Base-by-base conservation (phyloP, 495 filamentous ascomycete genomes). In the Podospora tetraspora region DNA sequence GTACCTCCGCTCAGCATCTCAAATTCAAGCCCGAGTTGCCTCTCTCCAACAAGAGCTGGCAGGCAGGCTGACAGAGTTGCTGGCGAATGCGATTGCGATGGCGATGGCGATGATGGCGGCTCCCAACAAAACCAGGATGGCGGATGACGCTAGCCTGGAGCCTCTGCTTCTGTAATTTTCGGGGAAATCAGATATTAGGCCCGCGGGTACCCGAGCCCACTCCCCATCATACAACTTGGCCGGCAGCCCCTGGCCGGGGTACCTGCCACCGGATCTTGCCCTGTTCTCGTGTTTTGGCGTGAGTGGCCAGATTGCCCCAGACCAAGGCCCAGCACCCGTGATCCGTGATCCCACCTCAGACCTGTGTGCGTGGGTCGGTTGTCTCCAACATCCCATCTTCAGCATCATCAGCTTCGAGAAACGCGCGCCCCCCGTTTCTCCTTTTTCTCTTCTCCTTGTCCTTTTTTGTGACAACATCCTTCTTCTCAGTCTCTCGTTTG, bases 401-500 rank as follows among this genome's bases (percentile, higher is more conserved):
- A 61, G 30, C 58, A 66, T 66, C 64, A 43, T 43, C 34, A 43
- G 34, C 34, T 43, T 61, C 57, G 64, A 56, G 60, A 58, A 61
- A 63, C 59, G 29, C 66, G 66, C 66, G n/a, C 13, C 29, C 22
- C 22, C 19, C 60, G 12, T 12, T 37, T 19, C 32, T 29, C 24
- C 57, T 52, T 64, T n/a, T 32, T 16, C 61, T 21, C 32, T 52
- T 52, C 19, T 52, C 43, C 19, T 8, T 52, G 12, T n/a, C 43
- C 7, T n/a, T 43, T 10, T 13, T 34, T 6, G 32, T 24, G 61
- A 37, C 57, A 61, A 4, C 62, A 43, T 37, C 61, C 64, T 69
- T 62, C 32, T 69, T 66, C 68, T 69, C 62, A 62, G 68, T 69
- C 68, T 62, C 68, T 69, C 68, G 68, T 69, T 69, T 57, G 61